Percentiles rank a stretch among this genome's conserved stretches.
phyloP scores from a whole-genome alignment of 2,329 filamentous ascomycete species.

The Paraconiothyrium brasiliense region DNA sequence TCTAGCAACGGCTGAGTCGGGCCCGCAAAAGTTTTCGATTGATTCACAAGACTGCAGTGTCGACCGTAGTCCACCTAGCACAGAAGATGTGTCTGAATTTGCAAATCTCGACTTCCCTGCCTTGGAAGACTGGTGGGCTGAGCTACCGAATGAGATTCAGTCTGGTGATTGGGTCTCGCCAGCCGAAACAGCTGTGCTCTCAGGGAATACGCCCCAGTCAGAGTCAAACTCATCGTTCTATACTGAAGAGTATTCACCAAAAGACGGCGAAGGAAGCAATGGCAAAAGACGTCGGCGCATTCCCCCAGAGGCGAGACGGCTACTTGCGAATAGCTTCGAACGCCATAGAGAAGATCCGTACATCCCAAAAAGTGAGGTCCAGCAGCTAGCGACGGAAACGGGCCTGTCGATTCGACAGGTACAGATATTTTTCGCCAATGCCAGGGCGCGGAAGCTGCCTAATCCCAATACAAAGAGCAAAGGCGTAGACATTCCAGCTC shows the following conservation, averaged over 20 bases:
- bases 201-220: conserved; percentile 3
- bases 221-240: conserved; percentile 8
- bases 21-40: not conserved
- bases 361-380: conserved; percentile 26
- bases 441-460: conserved; percentile 31
- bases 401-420: conserved; percentile 30
- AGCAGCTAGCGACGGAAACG: conserved; percentile 24
- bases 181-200: not conserved
- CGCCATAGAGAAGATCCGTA: conserved; percentile 32
- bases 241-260: not conserved
- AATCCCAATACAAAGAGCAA: not conserved
- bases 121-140: conserved; percentile 14
- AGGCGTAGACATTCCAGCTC: not conserved
- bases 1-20: not conserved
- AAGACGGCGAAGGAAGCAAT: conserved; percentile 2
- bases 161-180: not conserved
- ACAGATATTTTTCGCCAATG: conserved; percentile 36
- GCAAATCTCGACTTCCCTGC: conserved; percentile 1
- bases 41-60: no score
- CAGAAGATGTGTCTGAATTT: not conserved
- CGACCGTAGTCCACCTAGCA: not conserved
- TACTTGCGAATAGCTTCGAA: conserved; percentile 32
- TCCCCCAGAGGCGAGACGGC: conserved; percentile 23
- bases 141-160: not conserved
- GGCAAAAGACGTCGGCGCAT: conserved; percentile 25